Evolutionary conservation across 1,284 basidiomycete species (phyloP).

Genomic region (Ceratorhiza oryzae-sativae): DNA sequence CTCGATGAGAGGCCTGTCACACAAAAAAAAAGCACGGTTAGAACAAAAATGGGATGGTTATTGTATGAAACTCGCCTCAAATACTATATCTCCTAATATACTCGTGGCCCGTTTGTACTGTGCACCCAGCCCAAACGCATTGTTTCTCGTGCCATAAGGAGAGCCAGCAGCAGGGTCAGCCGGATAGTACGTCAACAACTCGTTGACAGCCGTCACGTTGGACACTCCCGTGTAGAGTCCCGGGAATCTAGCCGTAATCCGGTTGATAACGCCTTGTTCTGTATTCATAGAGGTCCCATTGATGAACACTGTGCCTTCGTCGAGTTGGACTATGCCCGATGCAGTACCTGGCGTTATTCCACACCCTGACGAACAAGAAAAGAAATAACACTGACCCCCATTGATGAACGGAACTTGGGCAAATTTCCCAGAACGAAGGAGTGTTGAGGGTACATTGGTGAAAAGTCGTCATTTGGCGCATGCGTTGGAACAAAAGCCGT

Average conservation of each 20-base stretch:
- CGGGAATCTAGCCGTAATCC: background rate
- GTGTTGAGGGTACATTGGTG: conserved; percentile 47
- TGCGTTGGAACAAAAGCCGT: conserved; percentile 14
- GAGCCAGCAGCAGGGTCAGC: conserved; percentile 33
- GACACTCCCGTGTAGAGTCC: conserved; percentile 9
- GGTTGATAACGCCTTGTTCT: conserved; percentile 20
- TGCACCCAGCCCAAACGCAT: conserved; percentile 13
- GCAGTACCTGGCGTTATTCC: background rate
- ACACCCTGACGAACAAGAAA: background rate
- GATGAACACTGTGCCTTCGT: conserved; percentile 44
- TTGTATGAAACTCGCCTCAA: conserved; percentile 9
- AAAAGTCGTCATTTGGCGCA: conserved; percentile 51
- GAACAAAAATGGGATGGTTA: background rate
- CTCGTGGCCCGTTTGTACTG: conserved; percentile 33
- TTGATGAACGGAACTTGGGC: conserved; percentile 51
- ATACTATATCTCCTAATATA: conserved; percentile 30
- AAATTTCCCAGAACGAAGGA: conserved; percentile 48
- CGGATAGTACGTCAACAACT: conserved; percentile 31
- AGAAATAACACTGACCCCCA: conserved; percentile 44
- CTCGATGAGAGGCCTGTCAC: conserved; percentile 10
- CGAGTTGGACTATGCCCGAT: conserved; percentile 23
- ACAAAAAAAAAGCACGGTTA: background rate
- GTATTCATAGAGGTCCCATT: conserved; percentile 33
- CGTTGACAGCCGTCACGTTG: conserved; percentile 15
- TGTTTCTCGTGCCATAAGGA: conserved; percentile 35